Evolutionary conservation across 2,329 filamentous ascomycete genomes (phyloP).

Genomic region (Aspergillus flavus): DNA sequence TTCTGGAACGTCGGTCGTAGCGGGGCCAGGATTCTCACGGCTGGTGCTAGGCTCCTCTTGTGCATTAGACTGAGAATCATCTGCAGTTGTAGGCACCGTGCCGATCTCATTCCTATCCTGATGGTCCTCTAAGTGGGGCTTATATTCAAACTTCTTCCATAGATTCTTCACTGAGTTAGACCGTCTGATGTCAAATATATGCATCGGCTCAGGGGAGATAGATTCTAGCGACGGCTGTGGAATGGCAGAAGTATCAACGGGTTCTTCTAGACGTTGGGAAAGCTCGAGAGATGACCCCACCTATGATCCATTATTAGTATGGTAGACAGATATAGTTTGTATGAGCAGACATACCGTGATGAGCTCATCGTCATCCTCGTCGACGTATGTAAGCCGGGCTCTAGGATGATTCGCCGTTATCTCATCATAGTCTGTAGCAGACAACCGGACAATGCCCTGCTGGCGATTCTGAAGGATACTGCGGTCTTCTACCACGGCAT

Average conservation of each 20-base stretch:
- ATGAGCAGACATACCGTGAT: conserved; percentile 44
- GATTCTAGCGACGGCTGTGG: background rate
- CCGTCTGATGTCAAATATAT: conserved; percentile 50
- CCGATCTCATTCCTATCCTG: conserved; percentile 4
- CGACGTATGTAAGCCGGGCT: conserved; percentile 47
- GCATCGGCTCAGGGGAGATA: conserved; percentile 33
- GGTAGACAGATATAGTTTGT: background rate
- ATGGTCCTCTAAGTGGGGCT: conserved; percentile 3
- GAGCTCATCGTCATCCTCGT: conserved; percentile 50
- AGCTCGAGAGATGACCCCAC: conserved; percentile 52
- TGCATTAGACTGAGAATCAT: conserved; percentile 4
- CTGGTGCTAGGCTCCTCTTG: conserved; percentile 14
- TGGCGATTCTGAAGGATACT: conserved; percentile 11
- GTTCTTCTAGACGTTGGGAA: conserved; percentile 49
- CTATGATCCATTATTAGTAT: conserved; percentile 29
- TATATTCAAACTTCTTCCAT: conserved; percentile 39
- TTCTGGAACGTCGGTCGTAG: conserved; percentile 25
- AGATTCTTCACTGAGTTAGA: conserved; percentile 42
- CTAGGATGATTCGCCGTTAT: conserved; percentile 44
- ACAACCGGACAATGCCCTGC: conserved; percentile 43
- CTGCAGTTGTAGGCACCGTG: background rate
- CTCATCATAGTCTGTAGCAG: conserved; percentile 46
- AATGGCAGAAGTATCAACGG: conserved; percentile 22
- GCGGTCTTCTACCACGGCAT: background rate
- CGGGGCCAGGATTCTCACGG: conserved; percentile 12